phyloP scores from a whole-genome alignment of 2,329 filamentous ascomycete species.

The Exophiala sideris region DNA sequence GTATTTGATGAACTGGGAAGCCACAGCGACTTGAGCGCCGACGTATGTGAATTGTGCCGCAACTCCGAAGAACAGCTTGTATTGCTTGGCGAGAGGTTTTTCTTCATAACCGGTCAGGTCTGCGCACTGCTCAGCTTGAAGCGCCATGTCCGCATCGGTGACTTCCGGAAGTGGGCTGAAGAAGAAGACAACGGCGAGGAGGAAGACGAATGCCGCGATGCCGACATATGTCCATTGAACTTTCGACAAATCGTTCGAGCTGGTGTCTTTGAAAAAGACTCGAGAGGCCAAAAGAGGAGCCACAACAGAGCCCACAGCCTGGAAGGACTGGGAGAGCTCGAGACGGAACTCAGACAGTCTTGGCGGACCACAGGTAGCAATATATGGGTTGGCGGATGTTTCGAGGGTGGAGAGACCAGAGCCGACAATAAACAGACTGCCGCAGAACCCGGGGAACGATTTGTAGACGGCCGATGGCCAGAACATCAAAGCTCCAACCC shows the following conservation, averaged over 20 bases:
- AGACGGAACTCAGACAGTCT: constrained; percentile 73
- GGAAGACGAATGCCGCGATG: constrained; percentile 68
- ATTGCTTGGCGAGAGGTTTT: constrained; percentile 66
- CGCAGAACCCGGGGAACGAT: constrained; percentile 72
- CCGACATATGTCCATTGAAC: constrained; percentile 82
- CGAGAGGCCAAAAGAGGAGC: constrained; percentile 67
- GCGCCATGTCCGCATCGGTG: constrained; percentile 66
- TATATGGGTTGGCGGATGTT: constrained; percentile 74
- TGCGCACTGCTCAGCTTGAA: constrained; percentile 49
- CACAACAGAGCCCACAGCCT: constrained; percentile 71
- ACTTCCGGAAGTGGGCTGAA: constrained; percentile 68
- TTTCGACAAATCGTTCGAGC: constrained; percentile 59
- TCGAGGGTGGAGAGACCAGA: constrained; percentile 71
- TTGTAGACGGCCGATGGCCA: constrained; percentile 75
- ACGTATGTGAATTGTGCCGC: constrained; percentile 78
- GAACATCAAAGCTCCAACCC: constrained; percentile 73
- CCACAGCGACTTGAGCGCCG: constrained; percentile 42
- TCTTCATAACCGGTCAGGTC: constrained; percentile 44
- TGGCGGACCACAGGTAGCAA: constrained; percentile 72
- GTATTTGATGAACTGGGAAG: constrained; percentile 59
- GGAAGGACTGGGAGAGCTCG: constrained; percentile 74
- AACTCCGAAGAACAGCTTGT: constrained; percentile 71
- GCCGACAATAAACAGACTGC: constrained; percentile 65
- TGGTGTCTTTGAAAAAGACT: constrained; percentile 63
- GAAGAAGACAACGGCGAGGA: constrained; percentile 65